These are phyloP conservation scores for Mycosphaerelloides madeirae DNA, from an alignment of 2,329 filamentous ascomycete species.

Conservation along the genomic window DNA sequence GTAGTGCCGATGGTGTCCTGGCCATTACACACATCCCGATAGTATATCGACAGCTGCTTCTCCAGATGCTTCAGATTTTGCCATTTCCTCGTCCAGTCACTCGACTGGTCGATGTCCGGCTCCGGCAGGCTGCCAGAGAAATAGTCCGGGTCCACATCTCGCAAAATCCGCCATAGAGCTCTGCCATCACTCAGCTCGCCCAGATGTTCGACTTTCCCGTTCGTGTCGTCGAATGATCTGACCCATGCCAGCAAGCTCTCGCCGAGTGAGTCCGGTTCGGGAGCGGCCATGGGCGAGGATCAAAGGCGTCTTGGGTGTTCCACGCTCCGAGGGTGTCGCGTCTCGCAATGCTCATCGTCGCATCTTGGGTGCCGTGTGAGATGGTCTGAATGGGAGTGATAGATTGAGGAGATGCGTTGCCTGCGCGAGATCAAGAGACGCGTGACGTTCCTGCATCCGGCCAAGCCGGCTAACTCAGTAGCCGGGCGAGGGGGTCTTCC, in stretches of 20 bases:
- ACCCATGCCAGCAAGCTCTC: conserved; percentile 36
- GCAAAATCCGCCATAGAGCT: conserved; percentile 45
- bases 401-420: too few relatives aligned
- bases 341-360: too few relatives aligned
- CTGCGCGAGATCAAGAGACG: too few relatives aligned
- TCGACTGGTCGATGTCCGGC: conserved; percentile 37
- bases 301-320: background rate
- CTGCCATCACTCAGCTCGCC: conserved; percentile 45
- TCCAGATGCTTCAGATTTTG: conserved; percentile 51
- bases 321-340: background rate
- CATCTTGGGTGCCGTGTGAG: too few relatives aligned
- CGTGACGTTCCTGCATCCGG: too few relatives aligned
- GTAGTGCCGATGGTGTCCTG: conserved; percentile 30
- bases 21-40: conserved; percentile 42
- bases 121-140: conserved; percentile 47
- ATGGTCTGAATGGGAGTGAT: too few relatives aligned
- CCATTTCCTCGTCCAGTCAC: conserved; percentile 50
- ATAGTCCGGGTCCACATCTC: conserved; percentile 45
- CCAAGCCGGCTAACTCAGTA: too few relatives aligned
- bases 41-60: conserved; percentile 45
- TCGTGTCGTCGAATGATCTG: conserved; percentile 39
- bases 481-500: too few relatives aligned
- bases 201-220: conserved; percentile 35
- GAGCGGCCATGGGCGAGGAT: conserved; percentile 3
- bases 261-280: conserved; percentile 22